Percentiles rank a stretch among this genome's conserved stretches.
phyloP scores from a whole-genome alignment of 441 rosid species.

The Erodium moschatum region DNA sequence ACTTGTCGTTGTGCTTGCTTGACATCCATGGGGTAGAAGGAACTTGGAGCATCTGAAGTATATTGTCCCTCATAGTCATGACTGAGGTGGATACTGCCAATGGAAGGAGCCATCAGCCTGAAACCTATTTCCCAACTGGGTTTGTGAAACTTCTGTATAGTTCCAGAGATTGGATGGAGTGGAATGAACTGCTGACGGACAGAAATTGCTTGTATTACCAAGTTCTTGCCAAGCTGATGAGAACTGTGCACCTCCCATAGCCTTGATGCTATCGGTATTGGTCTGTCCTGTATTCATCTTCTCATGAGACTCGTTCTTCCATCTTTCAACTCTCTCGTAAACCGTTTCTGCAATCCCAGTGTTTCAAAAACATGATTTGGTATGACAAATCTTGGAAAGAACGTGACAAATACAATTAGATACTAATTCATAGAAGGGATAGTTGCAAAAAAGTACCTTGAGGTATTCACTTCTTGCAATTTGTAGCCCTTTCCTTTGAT shows the following conservation, averaged over 20 bases:
- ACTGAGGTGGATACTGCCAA: conserved; percentile 16
- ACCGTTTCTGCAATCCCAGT: conserved; percentile 20
- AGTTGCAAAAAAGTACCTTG: too few relatives aligned
- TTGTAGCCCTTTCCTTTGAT: too few relatives aligned
- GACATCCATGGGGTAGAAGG: conserved; percentile 16
- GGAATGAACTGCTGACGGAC: conserved; percentile 21
- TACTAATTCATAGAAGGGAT: too few relatives aligned
- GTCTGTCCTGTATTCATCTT: conserved; percentile 8
- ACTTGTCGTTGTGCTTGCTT: neutral
- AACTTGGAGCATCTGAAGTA: conserved; percentile 16
- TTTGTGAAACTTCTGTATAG: neutral
- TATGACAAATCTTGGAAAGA: neutral
- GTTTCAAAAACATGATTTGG: neutral
- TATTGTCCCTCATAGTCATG: conserved; percentile 9
- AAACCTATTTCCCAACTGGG: conserved; percentile 7
- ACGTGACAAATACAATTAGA: too few relatives aligned
- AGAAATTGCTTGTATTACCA: conserved; percentile 17
- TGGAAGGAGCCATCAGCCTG: conserved; percentile 16
- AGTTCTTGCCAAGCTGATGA: conserved; percentile 10
- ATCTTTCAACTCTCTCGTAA: conserved; percentile 16
- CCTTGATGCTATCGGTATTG: neutral
- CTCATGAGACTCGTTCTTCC: conserved; percentile 23
- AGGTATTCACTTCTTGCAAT: too few relatives aligned
- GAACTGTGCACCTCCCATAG: conserved; percentile 18
- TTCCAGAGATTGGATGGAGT: neutral